Evolutionary conservation across 768 basidiomycete species (phyloP).

Genomic region (Chalciporus piperatus): DNA sequence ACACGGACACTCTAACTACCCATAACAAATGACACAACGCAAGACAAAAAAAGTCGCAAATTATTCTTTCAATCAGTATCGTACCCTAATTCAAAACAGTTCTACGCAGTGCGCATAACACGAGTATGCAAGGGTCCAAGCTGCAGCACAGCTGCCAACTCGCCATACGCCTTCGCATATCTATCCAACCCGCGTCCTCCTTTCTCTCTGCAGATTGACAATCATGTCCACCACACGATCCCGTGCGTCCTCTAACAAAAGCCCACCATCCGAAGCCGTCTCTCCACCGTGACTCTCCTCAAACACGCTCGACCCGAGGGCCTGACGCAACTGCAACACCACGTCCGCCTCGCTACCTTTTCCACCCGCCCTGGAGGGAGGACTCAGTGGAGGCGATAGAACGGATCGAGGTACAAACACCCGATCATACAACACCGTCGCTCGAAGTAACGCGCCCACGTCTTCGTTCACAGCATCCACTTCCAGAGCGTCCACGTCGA

Average conservation of each 20-base stretch:
- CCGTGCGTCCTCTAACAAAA: slow-evolving; percentile 67
- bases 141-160: neutral
- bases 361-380: slow-evolving; percentile 30
- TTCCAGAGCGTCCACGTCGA: slow-evolving; percentile 31
- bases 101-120: no score
- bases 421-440: slow-evolving; percentile 58
- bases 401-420: slow-evolving; percentile 50
- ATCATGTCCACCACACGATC: slow-evolving; percentile 77
- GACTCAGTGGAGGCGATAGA: slow-evolving; percentile 61
- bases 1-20: neutral
- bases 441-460: slow-evolving; percentile 52
- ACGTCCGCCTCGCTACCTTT: slow-evolving; percentile 28
- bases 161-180: neutral
- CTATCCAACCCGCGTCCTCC: slow-evolving; percentile 17
- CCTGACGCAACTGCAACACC: slow-evolving; percentile 47
- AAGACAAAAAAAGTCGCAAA: neutral
- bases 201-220: slow-evolving; percentile 35
- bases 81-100: neutral
- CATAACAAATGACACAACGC: neutral
- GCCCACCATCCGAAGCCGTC: slow-evolving; percentile 15
- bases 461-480: slow-evolving; percentile 39
- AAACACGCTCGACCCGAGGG: slow-evolving; percentile 54
- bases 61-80: neutral
- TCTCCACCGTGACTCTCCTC: slow-evolving; percentile 29
- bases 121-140: neutral